Base-by-base conservation (phyloP, 2,329 filamentous ascomycete species). In the Pestalotiopsis sp. region DNA sequence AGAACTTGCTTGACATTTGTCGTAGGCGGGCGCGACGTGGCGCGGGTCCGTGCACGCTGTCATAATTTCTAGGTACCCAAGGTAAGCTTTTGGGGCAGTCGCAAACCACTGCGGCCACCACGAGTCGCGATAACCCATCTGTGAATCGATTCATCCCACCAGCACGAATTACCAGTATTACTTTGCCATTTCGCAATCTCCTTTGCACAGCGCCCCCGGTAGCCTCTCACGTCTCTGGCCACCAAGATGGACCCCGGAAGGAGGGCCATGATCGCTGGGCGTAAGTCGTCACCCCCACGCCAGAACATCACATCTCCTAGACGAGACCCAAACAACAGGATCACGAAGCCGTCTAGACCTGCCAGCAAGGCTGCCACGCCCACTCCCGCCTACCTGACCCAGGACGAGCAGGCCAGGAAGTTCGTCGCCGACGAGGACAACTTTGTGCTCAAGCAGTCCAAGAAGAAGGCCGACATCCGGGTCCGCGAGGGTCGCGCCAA, bases 381-480 rank as follows among this genome's bases (percentile, higher is more conserved):
- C 17, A 52, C 45, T 9, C 71, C 75, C 36, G 80, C 77, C 67
- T 88, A 86, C 74, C 81, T 93, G 70, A 92, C 91, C 69, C 89
- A 94, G 77, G 92, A 94, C 75, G 91, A 95, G 77, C 91, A 94
- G 77, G 92, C 91, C 72, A 86, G 90, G 31, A 88, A 92, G 77
- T 99, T 96, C 86, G 93, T 98, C 23, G 93, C 95, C 66, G 93
- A 97, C 75, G 96, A 99, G 80, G 96, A 99, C 83, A 91, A 92
- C 72, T 99, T 99, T 77, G 96, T 98, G 68, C 84, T 99, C 76
- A 95, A 94, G 81, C 96, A 99, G 82, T 92, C 95, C 61, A 99
- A 98, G 86, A 98, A 97, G 85, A 98, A 98, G 84, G 95, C 96
- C 57, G 93, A 95, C 72, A 97, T 99, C 74, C 92, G 96, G 56